Evolutionary conservation across 2,329 filamentous ascomycete genomes (phyloP).

Genomic region (Ophiostoma sp.): DNA sequence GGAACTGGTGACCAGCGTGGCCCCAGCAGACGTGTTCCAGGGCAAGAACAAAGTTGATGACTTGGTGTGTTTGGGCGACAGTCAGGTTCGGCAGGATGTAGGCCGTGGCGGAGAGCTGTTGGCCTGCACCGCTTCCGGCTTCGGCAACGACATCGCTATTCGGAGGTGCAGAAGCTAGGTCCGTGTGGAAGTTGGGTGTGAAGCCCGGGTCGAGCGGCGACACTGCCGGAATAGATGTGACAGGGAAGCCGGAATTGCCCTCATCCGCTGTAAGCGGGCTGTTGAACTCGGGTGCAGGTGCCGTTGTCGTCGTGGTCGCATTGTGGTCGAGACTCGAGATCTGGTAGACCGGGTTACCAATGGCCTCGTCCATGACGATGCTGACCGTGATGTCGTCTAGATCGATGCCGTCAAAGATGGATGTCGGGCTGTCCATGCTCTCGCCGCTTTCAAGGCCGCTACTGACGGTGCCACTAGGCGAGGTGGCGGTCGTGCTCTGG

Average conservation of each 20-base stretch:
- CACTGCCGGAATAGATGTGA: background rate
- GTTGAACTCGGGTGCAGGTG: background rate
- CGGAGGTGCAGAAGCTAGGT: constrained; percentile 10
- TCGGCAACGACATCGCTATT: background rate
- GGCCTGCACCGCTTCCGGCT: background rate
- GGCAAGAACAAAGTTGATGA: constrained; percentile 55
- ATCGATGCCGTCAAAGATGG: constrained; percentile 39
- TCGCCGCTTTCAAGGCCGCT: background rate
- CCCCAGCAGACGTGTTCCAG: constrained; percentile 56
- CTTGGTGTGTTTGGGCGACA: constrained; percentile 45
- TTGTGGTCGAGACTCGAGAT: constrained; percentile 35
- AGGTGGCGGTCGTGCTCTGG: background rate
- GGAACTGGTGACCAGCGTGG: constrained; percentile 45
- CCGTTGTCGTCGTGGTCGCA: background rate
- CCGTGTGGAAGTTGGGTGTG: constrained; percentile 20
- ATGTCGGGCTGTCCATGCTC: background rate
- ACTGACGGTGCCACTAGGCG: background rate
- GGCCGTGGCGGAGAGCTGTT: background rate
- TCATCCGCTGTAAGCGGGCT: background rate
- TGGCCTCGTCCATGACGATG: constrained; percentile 44
- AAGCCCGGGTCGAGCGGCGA: constrained; percentile 19
- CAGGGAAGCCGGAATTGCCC: background rate
- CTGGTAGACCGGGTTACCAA: constrained; percentile 47
- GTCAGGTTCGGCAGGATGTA: constrained; percentile 36
- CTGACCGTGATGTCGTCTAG: constrained; percentile 44